Conservation (phyloP, 495 filamentous ascomycete species). For the Penicillium psychrofluorescens region DNA sequence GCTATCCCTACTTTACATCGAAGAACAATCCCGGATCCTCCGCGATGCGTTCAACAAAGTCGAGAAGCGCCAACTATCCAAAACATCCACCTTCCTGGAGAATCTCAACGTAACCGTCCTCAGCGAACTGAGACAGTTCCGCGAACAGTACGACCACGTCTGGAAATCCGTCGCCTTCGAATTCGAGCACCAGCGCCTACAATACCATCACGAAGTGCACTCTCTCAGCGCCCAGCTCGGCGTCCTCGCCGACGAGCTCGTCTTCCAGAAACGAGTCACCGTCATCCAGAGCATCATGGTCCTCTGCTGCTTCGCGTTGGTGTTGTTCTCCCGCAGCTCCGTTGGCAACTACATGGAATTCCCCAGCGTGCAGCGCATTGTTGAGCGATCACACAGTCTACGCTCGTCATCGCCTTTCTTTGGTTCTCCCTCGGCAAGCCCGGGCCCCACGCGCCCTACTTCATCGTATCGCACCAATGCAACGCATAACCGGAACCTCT, state of each 20-base stretch:
- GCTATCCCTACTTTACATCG: conserved; percentile 90
- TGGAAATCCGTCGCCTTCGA: conserved; percentile 93
- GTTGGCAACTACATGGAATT: conserved; percentile 46
- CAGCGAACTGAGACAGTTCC: conserved; percentile 71
- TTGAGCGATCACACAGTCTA: conserved; percentile 41
- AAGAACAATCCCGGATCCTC: conserved; percentile 87
- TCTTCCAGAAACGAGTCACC: conserved; percentile 92
- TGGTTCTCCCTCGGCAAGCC: conserved; percentile 38
- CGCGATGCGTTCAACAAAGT: conserved; percentile 87
- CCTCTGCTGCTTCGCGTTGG: conserved; percentile 77
- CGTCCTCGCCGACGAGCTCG: conserved; percentile 85
- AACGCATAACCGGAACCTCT: conserved; percentile 32
- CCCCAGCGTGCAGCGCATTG: conserved; percentile 50
- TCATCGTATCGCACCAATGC: conserved; percentile 27
- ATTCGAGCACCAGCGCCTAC: conserved; percentile 77
- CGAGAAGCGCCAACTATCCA: conserved; percentile 78
- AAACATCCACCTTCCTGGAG: conserved; percentile 75
- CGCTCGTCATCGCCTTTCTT: conserved; percentile 34
- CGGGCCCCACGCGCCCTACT: conserved; percentile 32
- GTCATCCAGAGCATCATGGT: conserved; percentile 84
- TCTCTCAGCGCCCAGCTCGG: conserved; percentile 76
- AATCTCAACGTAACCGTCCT: conserved; percentile 80
- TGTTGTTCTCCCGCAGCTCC: conserved; percentile 61
- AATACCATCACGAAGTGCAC: conserved; percentile 70
- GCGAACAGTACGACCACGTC: conserved; percentile 86